A percentile compares a stretch with the other conserved stretches of the same genome.
These are phyloP conservation scores for Backusella circina DNA, from an alignment of 192 early-diverging fungal genomes.

Conservation along the genomic window DNA sequence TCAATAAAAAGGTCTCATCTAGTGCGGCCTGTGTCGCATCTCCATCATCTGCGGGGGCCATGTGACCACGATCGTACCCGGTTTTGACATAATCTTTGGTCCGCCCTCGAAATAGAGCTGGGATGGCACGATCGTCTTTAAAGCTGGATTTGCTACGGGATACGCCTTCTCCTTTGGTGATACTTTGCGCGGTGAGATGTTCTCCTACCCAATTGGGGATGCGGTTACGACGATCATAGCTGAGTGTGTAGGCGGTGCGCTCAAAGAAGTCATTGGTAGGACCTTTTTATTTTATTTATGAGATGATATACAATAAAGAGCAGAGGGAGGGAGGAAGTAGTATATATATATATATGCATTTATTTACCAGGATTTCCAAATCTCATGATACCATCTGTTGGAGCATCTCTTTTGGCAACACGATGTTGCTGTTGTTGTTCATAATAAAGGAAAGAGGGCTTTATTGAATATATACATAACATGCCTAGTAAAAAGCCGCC, in stretches of 20 bases:
- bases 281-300: conserved; percentile 27
- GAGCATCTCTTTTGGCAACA: neutral
- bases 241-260: conserved; percentile 63
- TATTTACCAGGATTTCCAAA: conserved; percentile 28
- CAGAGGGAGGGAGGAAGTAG: neutral
- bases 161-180: conserved; percentile 12
- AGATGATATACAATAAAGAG: neutral
- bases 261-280: conserved; percentile 66
- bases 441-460: neutral
- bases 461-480: neutral
- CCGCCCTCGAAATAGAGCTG: conserved; percentile 36
- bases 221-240: conserved; percentile 58
- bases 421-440: neutral
- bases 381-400: conserved; percentile 10
- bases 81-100: conserved; percentile 44
- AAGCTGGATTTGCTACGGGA: conserved; percentile 44
- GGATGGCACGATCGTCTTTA: conserved; percentile 43
- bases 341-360: neutral
- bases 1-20: conserved; percentile 47
- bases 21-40: conserved; percentile 43
- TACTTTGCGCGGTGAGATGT: conserved; percentile 3
- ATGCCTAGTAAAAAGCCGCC: conserved; percentile 6
- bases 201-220: conserved; percentile 28
- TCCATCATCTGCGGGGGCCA: conserved; percentile 56
- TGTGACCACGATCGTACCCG: conserved; percentile 59